Evolutionary conservation across 2,329 filamentous ascomycete genomes (phyloP), one percentile per base, ranked within the genome.

Genomic region (Fusarium haematococcum): DNA sequence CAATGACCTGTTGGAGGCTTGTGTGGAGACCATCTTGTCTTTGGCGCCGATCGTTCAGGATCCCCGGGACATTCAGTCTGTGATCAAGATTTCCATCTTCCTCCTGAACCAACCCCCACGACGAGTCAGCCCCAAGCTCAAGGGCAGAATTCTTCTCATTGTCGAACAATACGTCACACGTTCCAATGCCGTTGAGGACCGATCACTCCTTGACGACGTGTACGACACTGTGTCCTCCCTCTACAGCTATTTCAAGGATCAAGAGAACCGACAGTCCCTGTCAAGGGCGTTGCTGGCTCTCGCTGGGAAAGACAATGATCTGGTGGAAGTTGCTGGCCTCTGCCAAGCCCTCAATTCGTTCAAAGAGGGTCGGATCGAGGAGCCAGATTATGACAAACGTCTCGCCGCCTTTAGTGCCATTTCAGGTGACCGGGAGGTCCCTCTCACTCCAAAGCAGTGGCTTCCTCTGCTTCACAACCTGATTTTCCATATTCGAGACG

Each of bases 191-290:
- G 75, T 74, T 16, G 78, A 83, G 62, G 80, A 83, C 37, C 75
- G 88, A 27, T 57, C 60, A 13, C 84, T 96, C 18, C 90, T 90
- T 58, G 84, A 88, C 52, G 87, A 89, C 39, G 90, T 97, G 1
- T 97, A 93, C 80, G 86, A 90, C 54, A 94, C 94, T 0, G 84
- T 97, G 11, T 92, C 94, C 5, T 92, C 94, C 0, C 88, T 98
- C 37, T 98, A 98, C 80, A 94, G 94, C 64, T 98, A 95, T 80
- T 96, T 98, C 85, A 94, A 92, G 77, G 95, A 98, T 81, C 89
- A 91, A 50, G 85, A 90, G 50, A 97, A 95, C 79, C 90, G 97
- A 64, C 87, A 91, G 71, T 88, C 94, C 1, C 84, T 98, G 32
- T 93, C 93, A 18, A 88, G 91, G 52, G 92, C 97, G 5, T 84